phyloP scores from a whole-genome alignment of 805 yeast species.

The Starmera amethionina region DNA sequence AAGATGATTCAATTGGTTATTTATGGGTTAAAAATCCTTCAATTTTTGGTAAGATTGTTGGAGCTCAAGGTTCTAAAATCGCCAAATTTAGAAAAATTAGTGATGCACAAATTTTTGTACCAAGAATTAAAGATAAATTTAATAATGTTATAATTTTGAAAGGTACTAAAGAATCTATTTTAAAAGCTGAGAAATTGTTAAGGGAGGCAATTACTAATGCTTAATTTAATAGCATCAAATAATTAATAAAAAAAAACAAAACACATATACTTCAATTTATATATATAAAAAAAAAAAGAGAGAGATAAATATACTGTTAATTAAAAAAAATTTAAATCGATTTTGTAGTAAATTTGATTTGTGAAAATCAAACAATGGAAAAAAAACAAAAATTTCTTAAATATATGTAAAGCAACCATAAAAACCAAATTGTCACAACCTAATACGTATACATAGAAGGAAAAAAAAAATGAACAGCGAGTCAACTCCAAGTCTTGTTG shows the following conservation, averaged over 20 bases:
- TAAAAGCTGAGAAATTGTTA: slow-evolving; percentile 31
- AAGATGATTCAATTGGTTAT: slow-evolving; percentile 46
- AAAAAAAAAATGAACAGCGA: background rate
- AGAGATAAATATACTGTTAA: too few relatives aligned
- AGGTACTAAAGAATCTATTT: slow-evolving; percentile 50
- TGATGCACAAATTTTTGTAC: slow-evolving; percentile 52
- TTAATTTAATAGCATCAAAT: background rate
- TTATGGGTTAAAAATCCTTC: slow-evolving; percentile 45
- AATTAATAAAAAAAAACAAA: too few relatives aligned
- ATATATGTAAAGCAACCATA: background rate
- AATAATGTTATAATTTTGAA: slow-evolving; percentile 46
- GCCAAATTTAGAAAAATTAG: slow-evolving; percentile 49
- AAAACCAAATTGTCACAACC: background rate
- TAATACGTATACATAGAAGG: too few relatives aligned
- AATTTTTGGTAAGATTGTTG: slow-evolving; percentile 56
- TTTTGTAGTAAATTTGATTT: too few relatives aligned
- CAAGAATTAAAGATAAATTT: slow-evolving; percentile 43
- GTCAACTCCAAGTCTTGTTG: slow-evolving; percentile 14
- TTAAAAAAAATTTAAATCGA: too few relatives aligned
- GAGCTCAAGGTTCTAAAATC: slow-evolving; percentile 66
- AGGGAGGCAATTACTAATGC: slow-evolving; percentile 15
- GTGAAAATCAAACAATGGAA: too few relatives aligned
- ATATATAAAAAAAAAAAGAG: too few relatives aligned
- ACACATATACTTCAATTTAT: too few relatives aligned
- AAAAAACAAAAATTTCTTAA: background rate